phyloP scores from a whole-genome alignment of 768 basidiomycete genomes.

The Lactarius psammicola region DNA sequence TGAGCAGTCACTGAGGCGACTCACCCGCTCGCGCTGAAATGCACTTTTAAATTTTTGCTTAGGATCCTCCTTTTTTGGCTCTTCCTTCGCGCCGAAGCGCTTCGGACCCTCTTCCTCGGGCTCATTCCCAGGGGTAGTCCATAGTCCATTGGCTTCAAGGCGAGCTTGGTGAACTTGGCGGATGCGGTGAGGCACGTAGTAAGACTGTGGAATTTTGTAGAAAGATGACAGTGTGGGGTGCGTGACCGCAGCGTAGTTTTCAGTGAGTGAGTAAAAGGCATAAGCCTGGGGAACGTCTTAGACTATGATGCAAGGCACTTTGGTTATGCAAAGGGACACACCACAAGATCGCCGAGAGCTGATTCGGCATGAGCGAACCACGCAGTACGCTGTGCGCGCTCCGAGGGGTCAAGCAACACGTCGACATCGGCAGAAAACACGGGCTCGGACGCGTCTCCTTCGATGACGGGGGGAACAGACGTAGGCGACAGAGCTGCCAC shows the following conservation, averaged over 20 bases:
- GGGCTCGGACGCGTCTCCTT: constrained; percentile 19
- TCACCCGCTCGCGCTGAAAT: constrained; percentile 66
- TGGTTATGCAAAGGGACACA: constrained; percentile 39
- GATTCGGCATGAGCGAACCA: constrained; percentile 66
- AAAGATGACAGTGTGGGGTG: constrained; percentile 53
- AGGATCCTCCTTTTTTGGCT: constrained; percentile 35
- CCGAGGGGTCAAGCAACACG: constrained; percentile 41
- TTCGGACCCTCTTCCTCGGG: constrained; percentile 46
- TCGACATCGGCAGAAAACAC: constrained; percentile 46
- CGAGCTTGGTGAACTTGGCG: constrained; percentile 55
- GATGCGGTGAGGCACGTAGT: constrained; percentile 67
- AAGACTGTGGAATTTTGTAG: constrained; percentile 66
- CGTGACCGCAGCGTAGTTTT: constrained; percentile 62
- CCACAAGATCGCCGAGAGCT: constrained; percentile 67
- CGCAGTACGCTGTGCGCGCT: constrained; percentile 57
- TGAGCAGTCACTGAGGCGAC: constrained; percentile 16
- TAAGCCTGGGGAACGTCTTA: constrained; percentile 48
- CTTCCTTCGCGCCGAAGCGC: constrained; percentile 36
- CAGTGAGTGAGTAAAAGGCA: constrained; percentile 56
- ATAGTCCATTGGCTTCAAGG: constrained; percentile 62
- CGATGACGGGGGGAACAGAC: constrained; percentile 32
- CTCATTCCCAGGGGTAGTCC: constrained; percentile 46
- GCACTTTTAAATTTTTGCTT: constrained; percentile 46
- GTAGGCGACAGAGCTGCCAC: constrained; percentile 49
- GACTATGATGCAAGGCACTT: constrained; percentile 8